Evolutionary conservation across 768 basidiomycete genomes (phyloP), one percentile per base, ranked within the genome.

Genomic region (Rhizopogon salebrosus): DNA sequence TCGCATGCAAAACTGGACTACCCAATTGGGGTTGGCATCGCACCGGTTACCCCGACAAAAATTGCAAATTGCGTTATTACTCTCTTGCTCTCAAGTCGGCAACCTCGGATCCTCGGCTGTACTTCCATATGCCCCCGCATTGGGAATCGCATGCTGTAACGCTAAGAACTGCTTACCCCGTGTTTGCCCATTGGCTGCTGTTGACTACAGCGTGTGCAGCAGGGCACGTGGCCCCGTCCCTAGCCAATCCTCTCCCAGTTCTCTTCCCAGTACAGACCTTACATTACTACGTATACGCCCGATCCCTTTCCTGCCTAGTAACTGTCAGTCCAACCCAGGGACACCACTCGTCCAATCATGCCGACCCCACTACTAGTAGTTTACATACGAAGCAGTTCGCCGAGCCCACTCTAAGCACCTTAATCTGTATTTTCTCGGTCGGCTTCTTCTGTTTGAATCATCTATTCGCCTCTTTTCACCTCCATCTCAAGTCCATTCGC

Each of bases 51-150:
- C 52, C 67, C 60, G 59, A 59, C 54, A 49, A 39, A 49, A 55
- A 54, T 66, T 67, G 55, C 42, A 68, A 68, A 63, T 64, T 57
- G 56, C 42, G 64, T 51, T 65, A 69, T 69, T 59, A 69, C 57
- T 59, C 65, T 55, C 53, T 59, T 51, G 53, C 61, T 31, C 29
- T 60, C 61, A 62, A n/a, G 63, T 62, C 64, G 51, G 57, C 52
- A 60, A 63, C 67, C 67, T 67, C 67, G 67, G 67, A 53, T 23
- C 67, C 67, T 70, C 67, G 67, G 67, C 38, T 40, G 35, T 48
- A 6, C 4, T 8, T 39, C 23, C 36, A 38, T n/a, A 26, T 24
- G 13, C n/a, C 52, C 48, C 55, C 55, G 5, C 2, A n/a, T 24
- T 0, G 55, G 57, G 4, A 22, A 53, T 61, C 41, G 56, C 54